phyloP scores from a whole-genome alignment of 176 grass and related monocot genomes.

The Panicum miliaceum region DNA sequence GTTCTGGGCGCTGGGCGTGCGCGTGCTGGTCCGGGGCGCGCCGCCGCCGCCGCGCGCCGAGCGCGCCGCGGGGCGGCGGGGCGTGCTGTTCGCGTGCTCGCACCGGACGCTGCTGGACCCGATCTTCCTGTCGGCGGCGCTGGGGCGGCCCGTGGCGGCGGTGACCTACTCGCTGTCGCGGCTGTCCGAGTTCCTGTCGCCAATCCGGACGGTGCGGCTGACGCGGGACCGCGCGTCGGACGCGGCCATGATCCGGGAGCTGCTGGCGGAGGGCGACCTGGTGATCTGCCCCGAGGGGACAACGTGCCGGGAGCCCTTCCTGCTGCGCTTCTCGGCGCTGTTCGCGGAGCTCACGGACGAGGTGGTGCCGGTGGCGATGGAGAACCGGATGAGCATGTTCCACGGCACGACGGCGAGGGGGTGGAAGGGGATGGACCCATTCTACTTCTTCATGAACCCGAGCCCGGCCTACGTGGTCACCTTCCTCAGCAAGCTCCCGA shows the following conservation, averaged over 20 bases:
- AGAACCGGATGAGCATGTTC: slow-evolving; percentile 74
- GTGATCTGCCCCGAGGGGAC: slow-evolving; percentile 83
- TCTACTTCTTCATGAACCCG: slow-evolving; percentile 98
- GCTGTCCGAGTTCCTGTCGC: slow-evolving; percentile 73
- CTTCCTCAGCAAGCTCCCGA: slow-evolving; percentile 70
- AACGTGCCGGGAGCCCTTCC: slow-evolving; percentile 77
- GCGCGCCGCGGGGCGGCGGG: not conserved
- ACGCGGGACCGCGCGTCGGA: slow-evolving; percentile 57
- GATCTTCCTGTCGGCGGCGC: slow-evolving; percentile 53
- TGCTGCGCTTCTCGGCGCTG: slow-evolving; percentile 82
- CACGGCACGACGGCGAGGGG: slow-evolving; percentile 86
- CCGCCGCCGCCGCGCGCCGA: slow-evolving; percentile 50
- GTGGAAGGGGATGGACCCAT: slow-evolving; percentile 86
- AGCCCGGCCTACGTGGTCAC: slow-evolving; percentile 78
- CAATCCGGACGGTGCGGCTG: slow-evolving; percentile 69
- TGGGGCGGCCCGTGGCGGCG: slow-evolving; percentile 57
- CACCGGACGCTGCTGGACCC: slow-evolving; percentile 87
- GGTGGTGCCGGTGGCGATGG: slow-evolving; percentile 85
- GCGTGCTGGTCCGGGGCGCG: slow-evolving; percentile 51
- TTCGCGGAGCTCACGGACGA: slow-evolving; percentile 84
- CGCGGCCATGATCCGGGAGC: slow-evolving; percentile 57
- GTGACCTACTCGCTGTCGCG: slow-evolving; percentile 78
- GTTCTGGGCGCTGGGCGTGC: slow-evolving; percentile 64
- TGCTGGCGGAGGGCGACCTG: slow-evolving; percentile 71
- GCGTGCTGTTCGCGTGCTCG: slow-evolving; percentile 74